These are phyloP conservation scores for Macrolepiota fuliginosa DNA, from an alignment of 768 basidiomycete genomes.

Conservation along the genomic window DNA sequence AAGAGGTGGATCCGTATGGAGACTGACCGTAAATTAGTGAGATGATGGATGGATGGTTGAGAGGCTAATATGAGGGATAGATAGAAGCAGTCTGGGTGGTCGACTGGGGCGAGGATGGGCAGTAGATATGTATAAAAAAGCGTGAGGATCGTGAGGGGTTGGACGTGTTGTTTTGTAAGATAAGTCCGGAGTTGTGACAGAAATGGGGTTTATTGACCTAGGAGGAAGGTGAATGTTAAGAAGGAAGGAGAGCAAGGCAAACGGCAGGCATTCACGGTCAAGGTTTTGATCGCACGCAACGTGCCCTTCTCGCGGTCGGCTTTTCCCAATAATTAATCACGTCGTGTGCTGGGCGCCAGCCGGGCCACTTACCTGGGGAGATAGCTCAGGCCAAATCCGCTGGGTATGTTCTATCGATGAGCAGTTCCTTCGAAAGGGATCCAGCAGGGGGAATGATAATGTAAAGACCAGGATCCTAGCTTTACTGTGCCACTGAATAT, in stretches of 20 bases:
- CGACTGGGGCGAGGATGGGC: not conserved
- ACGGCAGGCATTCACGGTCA: conserved; percentile 54
- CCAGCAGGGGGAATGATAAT: not conserved
- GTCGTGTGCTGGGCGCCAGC: conserved; percentile 13
- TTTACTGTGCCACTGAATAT: not conserved
- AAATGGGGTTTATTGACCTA: conserved; percentile 27
- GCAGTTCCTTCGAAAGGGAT: not conserved
- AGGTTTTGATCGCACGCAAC: conserved; percentile 77
- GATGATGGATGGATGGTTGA: conserved; percentile 17
- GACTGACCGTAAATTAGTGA: conserved; percentile 45
- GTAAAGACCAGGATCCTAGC: not conserved
- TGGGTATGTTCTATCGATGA: conserved; percentile 12
- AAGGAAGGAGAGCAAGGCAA: conserved; percentile 54
- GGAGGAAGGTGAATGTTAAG: conserved; percentile 39
- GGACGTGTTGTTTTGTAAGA: conserved; percentile 30
- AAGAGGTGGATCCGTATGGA: conserved; percentile 11
- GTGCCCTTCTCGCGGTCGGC: conserved; percentile 61
- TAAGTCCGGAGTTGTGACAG: conserved; percentile 22
- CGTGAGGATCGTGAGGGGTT: conserved; percentile 59
- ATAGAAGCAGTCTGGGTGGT: conserved; percentile 17
- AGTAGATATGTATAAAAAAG: conserved; percentile 31
- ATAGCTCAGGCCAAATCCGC: conserved; percentile 4
- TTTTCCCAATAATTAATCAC: conserved; percentile 40
- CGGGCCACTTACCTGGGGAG: not conserved
- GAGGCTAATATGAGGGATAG: conserved; percentile 24